phyloP scores from a whole-genome alignment of 768 basidiomycete species.

The Coprinopsis cinerea region DNA sequence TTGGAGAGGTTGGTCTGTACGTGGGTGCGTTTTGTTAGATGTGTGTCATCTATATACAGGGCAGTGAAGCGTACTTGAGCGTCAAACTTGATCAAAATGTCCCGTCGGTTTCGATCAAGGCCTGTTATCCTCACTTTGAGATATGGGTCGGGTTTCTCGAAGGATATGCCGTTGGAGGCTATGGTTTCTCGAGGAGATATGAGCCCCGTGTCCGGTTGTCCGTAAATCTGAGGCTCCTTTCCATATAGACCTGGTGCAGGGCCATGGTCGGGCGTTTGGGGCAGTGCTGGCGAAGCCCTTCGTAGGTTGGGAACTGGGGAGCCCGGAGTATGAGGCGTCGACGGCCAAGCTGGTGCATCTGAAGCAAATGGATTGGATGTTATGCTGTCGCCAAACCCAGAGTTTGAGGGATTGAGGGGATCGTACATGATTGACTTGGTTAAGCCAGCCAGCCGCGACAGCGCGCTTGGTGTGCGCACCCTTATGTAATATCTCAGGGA shows the following conservation, averaged over 20 bases:
- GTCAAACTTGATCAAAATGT: constrained; percentile 90
- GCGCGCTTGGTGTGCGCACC: neutral
- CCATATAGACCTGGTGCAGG: constrained; percentile 60
- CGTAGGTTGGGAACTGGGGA: constrained; percentile 69
- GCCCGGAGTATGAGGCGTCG: constrained; percentile 69
- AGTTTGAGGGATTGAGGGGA: constrained; percentile 55
- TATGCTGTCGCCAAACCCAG: constrained; percentile 45
- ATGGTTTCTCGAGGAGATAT: constrained; percentile 68
- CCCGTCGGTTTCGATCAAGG: constrained; percentile 90
- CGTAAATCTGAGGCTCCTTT: constrained; percentile 81
- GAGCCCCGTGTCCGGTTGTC: constrained; percentile 77
- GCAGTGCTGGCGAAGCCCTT: constrained; percentile 45
- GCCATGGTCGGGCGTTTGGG: constrained; percentile 46
- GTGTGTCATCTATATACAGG: neutral
- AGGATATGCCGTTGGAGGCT: constrained; percentile 62
- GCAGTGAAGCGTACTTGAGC: constrained; percentile 65
- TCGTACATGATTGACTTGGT: constrained; percentile 49
- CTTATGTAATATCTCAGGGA: constrained; percentile 3
- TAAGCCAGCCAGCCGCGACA: neutral
- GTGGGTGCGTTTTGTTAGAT: constrained; percentile 2
- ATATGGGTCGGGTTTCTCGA: constrained; percentile 77
- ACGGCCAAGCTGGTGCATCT: constrained; percentile 67
- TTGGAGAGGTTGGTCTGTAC: constrained; percentile 87
- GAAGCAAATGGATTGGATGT: constrained; percentile 19
- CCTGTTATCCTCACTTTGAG: constrained; percentile 86